Evolutionary conservation across 345 rosid genomes (phyloP), one percentile per base, ranked within the genome.

Genomic region (Bruguiera sexangula): DNA sequence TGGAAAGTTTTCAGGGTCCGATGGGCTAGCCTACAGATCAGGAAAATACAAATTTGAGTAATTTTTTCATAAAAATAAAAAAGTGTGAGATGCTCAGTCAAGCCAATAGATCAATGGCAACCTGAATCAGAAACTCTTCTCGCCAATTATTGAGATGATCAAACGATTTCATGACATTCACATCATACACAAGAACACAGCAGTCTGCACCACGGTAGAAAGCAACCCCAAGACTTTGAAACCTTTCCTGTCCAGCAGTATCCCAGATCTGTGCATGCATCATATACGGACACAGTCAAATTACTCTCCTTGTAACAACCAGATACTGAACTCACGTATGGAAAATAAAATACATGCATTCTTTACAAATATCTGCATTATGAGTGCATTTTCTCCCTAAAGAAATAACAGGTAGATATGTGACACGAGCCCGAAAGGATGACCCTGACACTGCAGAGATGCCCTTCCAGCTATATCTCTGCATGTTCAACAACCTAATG

Each of bases 201-300:
- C 93, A 88, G 74, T 90, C 93, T 54, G 92, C 93, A 61, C 93
- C 92, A 2, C 93, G 84, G 66, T 90, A 90, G 80, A 88, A 90
- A 60, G 96, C 96, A 60, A 83, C 96, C 43, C 99, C 99, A 63
- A 95, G 87, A 74, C 98, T 95, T 76, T 95, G 97, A 78, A 95
- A 95, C 79, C 96, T 86, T 73, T 90, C 96, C 73, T 90, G 96
- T 29, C 96, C 92, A 74, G 96, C 94, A 70, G 86, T 95, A 79
- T 95, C 99, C 99, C 99, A 95, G 72, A 92, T 92, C 99, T 92
- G 80, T 36, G 69, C 6, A n/a, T 15, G 74, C 16, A 34, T 36
- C 50, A 50, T 30, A 58, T 10, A n/a, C 46, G 18, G 67, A 62
- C 63, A 63, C 39, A 54, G 24, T 52, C 69, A 66, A 43, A 63